phyloP scores from a whole-genome alignment of 805 yeast species.

The Middelhovenomyces tepae region DNA sequence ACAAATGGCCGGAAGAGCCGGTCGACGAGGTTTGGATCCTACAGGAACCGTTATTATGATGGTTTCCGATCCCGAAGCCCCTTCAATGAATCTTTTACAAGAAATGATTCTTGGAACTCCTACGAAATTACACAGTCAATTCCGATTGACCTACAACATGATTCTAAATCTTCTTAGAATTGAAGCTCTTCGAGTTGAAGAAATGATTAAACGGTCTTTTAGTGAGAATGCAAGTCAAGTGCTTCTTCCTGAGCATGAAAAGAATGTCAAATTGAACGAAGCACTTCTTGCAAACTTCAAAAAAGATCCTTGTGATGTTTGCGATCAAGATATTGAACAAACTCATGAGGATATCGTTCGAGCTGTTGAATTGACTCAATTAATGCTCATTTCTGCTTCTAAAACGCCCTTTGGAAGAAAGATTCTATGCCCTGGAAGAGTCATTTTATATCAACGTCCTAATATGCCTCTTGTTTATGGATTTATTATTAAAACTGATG shows the following conservation, averaged over 20 bases:
- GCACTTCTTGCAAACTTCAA: conserved; percentile 35
- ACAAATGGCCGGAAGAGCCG: conserved; percentile 99
- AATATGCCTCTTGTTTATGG: conserved; percentile 40
- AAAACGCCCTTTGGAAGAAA: conserved; percentile 40
- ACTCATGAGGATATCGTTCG: conserved; percentile 38
- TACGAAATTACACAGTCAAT: conserved; percentile 83
- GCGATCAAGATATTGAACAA: conserved; percentile 37
- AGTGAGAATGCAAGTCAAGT: conserved; percentile 85
- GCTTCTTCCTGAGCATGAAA: conserved; percentile 76
- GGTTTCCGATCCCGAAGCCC: conserved; percentile 38
- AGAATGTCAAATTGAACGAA: conserved; percentile 47
- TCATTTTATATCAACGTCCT: conserved; percentile 49
- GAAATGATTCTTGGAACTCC: conserved; percentile 83
- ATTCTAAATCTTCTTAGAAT: conserved; percentile 82
- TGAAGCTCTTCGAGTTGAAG: conserved; percentile 94
- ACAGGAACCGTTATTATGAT: conserved; percentile 93
- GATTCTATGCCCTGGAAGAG: conserved; percentile 44
- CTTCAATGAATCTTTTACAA: conserved; percentile 44
- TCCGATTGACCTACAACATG: conserved; percentile 92
- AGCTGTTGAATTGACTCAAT: conserved; percentile 37
- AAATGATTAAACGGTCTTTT: conserved; percentile 93
- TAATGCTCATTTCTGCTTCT: conserved; percentile 41
- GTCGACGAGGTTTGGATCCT: conserved; percentile 89
- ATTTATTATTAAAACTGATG: conserved; percentile 33
- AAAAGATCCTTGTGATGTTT: conserved; percentile 26